Evolutionary conservation across 345 rosid genomes (phyloP).

Genomic region (Durio zibethinus): DNA sequence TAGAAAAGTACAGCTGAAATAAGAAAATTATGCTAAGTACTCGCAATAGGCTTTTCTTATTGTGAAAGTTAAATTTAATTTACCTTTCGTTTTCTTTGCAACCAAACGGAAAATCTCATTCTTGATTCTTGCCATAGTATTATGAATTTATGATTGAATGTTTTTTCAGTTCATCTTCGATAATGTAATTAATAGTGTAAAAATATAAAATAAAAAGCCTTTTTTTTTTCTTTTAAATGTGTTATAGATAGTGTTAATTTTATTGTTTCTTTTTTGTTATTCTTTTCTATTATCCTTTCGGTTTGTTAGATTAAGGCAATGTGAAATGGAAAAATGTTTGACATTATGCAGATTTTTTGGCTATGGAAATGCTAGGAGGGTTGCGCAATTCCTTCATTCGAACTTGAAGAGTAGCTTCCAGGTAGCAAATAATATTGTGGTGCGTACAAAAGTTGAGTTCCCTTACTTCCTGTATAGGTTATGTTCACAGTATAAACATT

Average conservation of each 20-base stretch:
- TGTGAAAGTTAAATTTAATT: neutral
- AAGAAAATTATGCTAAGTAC: neutral
- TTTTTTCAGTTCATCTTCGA: neutral
- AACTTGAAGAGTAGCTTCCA: conserved; percentile 22
- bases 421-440: neutral
- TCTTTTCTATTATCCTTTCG: neutral
- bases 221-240: neutral
- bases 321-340: neutral
- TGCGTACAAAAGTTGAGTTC: neutral
- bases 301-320: neutral
- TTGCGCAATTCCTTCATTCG: conserved; percentile 19
- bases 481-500: conserved; percentile 26
- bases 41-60: neutral
- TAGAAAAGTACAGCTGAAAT: neutral
- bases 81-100: neutral
- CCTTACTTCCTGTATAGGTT: conserved; percentile 26
- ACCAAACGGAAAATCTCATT: neutral
- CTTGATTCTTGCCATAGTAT: neutral
- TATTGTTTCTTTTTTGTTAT: neutral
- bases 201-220: neutral
- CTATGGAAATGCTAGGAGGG: conserved; percentile 33
- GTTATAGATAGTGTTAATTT: neutral
- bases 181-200: neutral
- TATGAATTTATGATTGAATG: neutral
- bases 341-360: conserved; percentile 29